These are phyloP conservation scores for Neofusicoccum laricinum DNA, from an alignment of 2,329 filamentous ascomycete species.

Conservation along the genomic window DNA sequence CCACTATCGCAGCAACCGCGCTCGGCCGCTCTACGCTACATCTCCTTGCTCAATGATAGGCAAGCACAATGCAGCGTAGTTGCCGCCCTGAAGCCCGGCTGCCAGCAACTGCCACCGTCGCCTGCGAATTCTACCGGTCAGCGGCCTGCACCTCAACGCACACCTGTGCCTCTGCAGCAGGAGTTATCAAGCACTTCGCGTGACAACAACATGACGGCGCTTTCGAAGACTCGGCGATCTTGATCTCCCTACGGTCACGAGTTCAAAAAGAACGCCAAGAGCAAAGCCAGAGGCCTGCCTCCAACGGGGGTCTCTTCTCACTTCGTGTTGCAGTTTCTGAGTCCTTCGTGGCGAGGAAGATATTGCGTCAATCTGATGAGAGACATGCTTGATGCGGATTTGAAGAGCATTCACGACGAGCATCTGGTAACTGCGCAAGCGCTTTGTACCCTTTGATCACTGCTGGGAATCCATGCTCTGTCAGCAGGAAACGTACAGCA, in stretches of 20 bases:
- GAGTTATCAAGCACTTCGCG: not conserved
- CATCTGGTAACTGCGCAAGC: not conserved
- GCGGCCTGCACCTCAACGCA: conserved; percentile 8
- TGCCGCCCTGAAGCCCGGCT: no score
- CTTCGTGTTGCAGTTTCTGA: conserved; percentile 86
- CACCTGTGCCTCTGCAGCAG: conserved; percentile 4
- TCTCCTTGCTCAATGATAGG: not conserved
- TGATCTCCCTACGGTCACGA: conserved; percentile 66
- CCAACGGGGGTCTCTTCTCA: conserved; percentile 67
- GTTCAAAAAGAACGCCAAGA: conserved; percentile 90
- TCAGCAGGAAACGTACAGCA: no score
- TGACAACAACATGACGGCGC: conserved; percentile 53
- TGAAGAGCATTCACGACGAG: not conserved
- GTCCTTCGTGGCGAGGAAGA: conserved; percentile 66
- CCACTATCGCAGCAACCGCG: not conserved
- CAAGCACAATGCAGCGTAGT: no score
- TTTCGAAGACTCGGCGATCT: conserved; percentile 87
- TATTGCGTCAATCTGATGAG: conserved; percentile 86
- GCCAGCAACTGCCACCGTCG: no score
- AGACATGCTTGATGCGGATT: conserved; percentile 49
- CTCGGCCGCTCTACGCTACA: not conserved
- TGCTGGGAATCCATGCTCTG: not conserved
- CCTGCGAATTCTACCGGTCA: no score
- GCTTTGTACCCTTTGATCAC: not conserved
- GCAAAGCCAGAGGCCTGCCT: conserved; percentile 70